Evolutionary conservation across 2,329 filamentous ascomycete genomes (phyloP), one percentile per base, ranked within the genome.

Genomic region (Cryphonectria nitschkei): DNA sequence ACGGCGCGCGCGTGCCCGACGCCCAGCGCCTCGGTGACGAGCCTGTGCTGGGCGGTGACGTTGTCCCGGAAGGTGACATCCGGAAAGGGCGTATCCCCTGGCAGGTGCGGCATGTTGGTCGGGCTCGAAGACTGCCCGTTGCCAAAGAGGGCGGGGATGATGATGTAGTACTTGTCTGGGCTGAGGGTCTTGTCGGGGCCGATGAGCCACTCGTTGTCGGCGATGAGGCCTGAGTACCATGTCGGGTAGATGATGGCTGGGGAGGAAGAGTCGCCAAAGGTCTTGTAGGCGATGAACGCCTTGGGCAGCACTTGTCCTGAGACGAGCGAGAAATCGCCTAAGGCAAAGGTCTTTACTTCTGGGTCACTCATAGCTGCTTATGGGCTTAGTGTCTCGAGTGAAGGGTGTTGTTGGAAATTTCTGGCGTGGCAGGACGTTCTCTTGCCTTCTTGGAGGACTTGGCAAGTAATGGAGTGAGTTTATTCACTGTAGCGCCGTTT

Each of bases 231-330:
- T 68, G 78, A 80, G 78, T 90, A 95, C 92, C 92, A 95, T 2
- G 89, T 90, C 2, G 92, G 93, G 76, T 95, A 95, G 72, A 95
- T 86, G 70, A 95, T 87, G 2, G 89, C 89, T 9, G 92, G 92
- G 7, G 82, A 83, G 0, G 82, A 85, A 0, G 87, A 78, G 69
- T 90, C 83, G 29, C 93, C 93, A 74, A 92, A 91, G 0, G 92
- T 93, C 79, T 92, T 94, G 84, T 93, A 95, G 22, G 92, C 91
- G 68, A 95, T 88, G 76, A 88, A 87, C 1, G 93, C 92, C 74
- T 87, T 79, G 1, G 86, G 84, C 26, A 95, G 84, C 7, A 81
- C 84, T n/a, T 83, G 83, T 54, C 91, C 91, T 37, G 86, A 89
- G 76, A 91, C 87, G 2, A 95, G 87, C 72, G 85, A 81, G 82